Conservation (phyloP, 2,329 filamentous ascomycete species). For the Ophiostoma sp. region DNA sequence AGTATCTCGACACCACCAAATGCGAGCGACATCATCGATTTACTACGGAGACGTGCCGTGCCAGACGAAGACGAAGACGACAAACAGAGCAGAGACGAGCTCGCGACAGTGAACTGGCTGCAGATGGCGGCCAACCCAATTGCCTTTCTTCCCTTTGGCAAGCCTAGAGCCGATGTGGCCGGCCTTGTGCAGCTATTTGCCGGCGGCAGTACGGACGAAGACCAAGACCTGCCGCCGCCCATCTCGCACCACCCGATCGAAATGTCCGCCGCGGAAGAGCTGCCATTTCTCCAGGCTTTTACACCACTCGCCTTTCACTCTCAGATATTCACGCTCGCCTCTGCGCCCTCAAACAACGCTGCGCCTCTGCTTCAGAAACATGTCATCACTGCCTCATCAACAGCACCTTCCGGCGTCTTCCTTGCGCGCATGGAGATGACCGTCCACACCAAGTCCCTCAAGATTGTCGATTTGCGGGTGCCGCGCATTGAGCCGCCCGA, state of each 20-base stretch:
- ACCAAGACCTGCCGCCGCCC: constrained; percentile 35
- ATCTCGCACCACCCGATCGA: constrained; percentile 60
- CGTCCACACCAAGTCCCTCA: constrained; percentile 49
- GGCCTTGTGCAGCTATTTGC: constrained; percentile 25
- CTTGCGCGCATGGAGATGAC: constrained; percentile 52
- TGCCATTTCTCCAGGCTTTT: constrained; percentile 66
- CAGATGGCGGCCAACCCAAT: constrained; percentile 48
- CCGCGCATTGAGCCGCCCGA: constrained; percentile 48
- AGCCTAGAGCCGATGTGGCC: constrained; percentile 31
- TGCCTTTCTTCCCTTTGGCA: constrained; percentile 48
- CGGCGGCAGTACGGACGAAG: constrained; percentile 29
- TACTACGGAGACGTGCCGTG: constrained; percentile 41
- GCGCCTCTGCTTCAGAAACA: constrained; percentile 42
- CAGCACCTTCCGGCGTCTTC: constrained; percentile 50
- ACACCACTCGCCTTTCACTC: constrained; percentile 60
- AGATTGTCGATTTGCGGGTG: constrained; percentile 50
- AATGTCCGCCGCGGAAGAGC: constrained; percentile 57
- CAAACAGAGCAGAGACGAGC: constrained; percentile 26
- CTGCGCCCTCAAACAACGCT: constrained; percentile 27
- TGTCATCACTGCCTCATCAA: constrained; percentile 47
- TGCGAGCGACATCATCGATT: constrained; percentile 35
- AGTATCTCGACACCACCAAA: constrained; percentile 25
- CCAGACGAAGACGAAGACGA: constrained; percentile 35
- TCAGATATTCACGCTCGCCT: constrained; percentile 42
- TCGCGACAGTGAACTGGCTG: constrained; percentile 40